Percentiles rank a stretch among this genome's conserved stretches.
phyloP scores from a whole-genome alignment of 352 stramenopile genomes.

The Blastocystis sp. region DNA sequence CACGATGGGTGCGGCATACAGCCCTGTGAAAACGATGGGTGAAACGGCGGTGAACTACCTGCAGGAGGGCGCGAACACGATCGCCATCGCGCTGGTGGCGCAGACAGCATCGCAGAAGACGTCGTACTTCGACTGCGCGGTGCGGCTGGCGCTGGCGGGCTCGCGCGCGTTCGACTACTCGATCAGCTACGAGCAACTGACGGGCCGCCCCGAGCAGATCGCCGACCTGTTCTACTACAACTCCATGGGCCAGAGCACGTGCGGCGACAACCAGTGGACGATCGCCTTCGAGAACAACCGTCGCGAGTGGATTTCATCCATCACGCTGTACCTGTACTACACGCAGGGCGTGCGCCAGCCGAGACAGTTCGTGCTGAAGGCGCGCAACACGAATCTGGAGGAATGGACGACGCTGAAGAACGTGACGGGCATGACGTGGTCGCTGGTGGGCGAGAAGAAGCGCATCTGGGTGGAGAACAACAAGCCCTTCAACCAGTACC shows the following conservation, averaged over 20 bases:
- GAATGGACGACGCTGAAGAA: conserved; percentile 11
- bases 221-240: neutral
- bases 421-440: conserved; percentile 38
- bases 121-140: conserved; percentile 3
- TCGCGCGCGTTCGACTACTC: conserved; percentile 20
- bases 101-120: conserved; percentile 4
- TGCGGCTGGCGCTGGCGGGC: neutral
- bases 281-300: conserved; percentile 1
- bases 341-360: neutral
- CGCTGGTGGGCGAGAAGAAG: neutral
- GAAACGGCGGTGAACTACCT: neutral
- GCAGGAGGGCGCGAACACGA: neutral
- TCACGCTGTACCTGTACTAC: neutral
- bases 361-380: neutral
- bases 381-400: neutral
- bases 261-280: neutral
- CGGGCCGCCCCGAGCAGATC: neutral
- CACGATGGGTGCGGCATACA: neutral
- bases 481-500: neutral
- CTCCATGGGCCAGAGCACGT: neutral
- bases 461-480: conserved; percentile 35
- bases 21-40: no score
- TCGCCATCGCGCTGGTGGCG: conserved; percentile 8
- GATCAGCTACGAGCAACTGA: neutral
- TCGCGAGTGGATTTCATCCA: neutral